Percentiles rank a stretch among this genome's conserved stretches.
Evolutionary conservation across 805 yeast species (phyloP).

Genomic region (Nakazawaea wyomingensis): DNA sequence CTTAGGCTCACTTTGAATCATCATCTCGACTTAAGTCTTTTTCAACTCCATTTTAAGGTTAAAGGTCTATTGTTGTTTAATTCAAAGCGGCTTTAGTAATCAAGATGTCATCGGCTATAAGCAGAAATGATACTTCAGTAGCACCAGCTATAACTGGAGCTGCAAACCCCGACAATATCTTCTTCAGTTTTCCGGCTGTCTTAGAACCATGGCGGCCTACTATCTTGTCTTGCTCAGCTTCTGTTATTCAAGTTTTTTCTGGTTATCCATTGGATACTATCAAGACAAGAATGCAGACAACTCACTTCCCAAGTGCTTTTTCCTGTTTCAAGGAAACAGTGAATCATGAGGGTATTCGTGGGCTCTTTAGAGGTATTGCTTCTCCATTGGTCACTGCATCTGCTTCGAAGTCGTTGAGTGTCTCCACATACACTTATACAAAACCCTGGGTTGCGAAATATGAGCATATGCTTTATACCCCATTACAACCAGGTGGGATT

Average conservation of each 20-base stretch:
- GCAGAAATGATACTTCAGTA: not conserved
- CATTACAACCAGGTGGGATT: conserved; percentile 10
- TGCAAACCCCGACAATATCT: conserved; percentile 38
- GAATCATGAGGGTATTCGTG: conserved; percentile 56
- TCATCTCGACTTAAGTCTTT: too few relatives aligned
- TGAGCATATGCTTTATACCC: conserved; percentile 17
- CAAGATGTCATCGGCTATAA: not conserved
- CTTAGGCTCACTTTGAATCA: too few relatives aligned
- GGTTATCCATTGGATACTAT: conserved; percentile 87
- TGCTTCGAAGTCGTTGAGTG: conserved; percentile 58
- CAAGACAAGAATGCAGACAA: conserved; percentile 82
- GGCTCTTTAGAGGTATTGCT: conserved; percentile 70
- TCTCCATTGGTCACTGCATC: conserved; percentile 71
- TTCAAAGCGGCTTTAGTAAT: not conserved
- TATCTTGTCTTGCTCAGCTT: conserved; percentile 58
- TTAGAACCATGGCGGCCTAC: conserved; percentile 52
- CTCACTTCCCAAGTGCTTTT: conserved; percentile 49
- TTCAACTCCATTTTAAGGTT: not conserved
- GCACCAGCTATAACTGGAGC: conserved; percentile 57
- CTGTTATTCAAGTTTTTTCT: conserved; percentile 57
- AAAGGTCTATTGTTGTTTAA: not conserved
- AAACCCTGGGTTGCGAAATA: conserved; percentile 36
- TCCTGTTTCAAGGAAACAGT: conserved; percentile 56
- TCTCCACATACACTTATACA: conserved; percentile 52
- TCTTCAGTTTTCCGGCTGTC: conserved; percentile 41